Percentiles rank a stretch among this genome's conserved stretches.
These are phyloP conservation scores for Scutellaria minor DNA, from an alignment of 257 asterid species.

Conservation along the genomic window DNA sequence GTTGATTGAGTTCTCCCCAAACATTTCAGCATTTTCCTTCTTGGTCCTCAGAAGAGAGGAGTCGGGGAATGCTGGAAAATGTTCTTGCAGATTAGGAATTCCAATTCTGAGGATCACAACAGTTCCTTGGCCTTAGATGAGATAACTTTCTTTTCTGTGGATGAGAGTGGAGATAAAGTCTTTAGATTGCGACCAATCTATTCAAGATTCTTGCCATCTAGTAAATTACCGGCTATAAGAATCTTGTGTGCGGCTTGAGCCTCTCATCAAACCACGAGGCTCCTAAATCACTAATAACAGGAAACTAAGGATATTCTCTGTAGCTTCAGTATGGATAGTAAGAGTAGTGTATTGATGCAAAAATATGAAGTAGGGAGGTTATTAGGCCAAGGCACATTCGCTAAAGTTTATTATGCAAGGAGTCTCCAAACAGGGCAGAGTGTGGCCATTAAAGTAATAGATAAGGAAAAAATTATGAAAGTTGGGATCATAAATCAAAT, in stretches of 20 bases:
- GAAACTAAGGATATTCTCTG: conserved; percentile 26
- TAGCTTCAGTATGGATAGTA: conserved; percentile 55
- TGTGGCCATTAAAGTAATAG: conserved; percentile 85
- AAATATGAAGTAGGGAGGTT: conserved; percentile 83
- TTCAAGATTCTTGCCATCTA: conserved; percentile 31
- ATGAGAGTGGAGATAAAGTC: conserved; percentile 35
- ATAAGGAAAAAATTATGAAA: conserved; percentile 69
- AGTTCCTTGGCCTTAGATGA: conserved; percentile 35
- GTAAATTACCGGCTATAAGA: conserved; percentile 27
- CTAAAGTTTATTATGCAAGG: conserved; percentile 77
- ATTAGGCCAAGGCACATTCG: conserved; percentile 91
- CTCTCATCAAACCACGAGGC: not conserved
- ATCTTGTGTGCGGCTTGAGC: conserved; percentile 49
- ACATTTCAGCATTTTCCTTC: conserved; percentile 31
- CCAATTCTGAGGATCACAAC: conserved; percentile 29
- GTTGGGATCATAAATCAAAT: conserved; percentile 74
- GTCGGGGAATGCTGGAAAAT: conserved; percentile 39
- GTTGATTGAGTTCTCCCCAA: conserved; percentile 15
- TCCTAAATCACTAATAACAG: conserved; percentile 17
- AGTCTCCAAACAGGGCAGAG: conserved; percentile 64
- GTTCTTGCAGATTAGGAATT: conserved; percentile 28
- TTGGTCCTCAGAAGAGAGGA: conserved; percentile 22
- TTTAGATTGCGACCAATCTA: conserved; percentile 1
- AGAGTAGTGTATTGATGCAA: conserved; percentile 56
- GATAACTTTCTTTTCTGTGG: conserved; percentile 33